Conservation (phyloP, 805 yeast genomes). For the Metschnikowia orientalis region DNA sequence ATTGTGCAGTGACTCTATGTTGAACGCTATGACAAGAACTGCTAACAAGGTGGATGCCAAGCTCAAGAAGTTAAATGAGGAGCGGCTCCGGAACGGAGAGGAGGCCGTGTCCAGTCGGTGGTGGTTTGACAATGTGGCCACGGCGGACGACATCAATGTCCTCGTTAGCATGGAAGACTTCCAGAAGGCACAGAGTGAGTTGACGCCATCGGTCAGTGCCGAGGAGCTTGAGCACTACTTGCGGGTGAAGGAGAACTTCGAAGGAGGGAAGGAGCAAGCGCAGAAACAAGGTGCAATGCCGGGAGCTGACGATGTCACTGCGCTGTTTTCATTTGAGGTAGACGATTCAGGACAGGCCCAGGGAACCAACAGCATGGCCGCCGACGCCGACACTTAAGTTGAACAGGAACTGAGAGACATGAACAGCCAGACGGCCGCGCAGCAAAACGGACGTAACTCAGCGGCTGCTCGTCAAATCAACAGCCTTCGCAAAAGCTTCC, state of each 20-base stretch:
- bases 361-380: background rate
- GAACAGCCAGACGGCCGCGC: too few species aligned
- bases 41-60: constrained; percentile 72
- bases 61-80: constrained; percentile 48
- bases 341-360: background rate
- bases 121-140: constrained; percentile 87
- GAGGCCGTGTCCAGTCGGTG: constrained; percentile 62
- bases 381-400: background rate
- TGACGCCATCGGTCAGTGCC: constrained; percentile 81
- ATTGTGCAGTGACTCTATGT: constrained; percentile 89
- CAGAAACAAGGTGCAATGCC: constrained; percentile 6
- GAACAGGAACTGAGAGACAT: too few species aligned
- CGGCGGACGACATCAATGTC: constrained; percentile 61
- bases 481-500: too few species aligned
- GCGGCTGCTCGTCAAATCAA: too few species aligned
- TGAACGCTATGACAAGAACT: constrained; percentile 90
- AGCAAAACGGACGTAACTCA: too few species aligned
- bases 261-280: constrained; percentile 52
- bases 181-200: constrained; percentile 62
- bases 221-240: constrained; percentile 83
- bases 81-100: constrained; percentile 24
- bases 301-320: background rate
- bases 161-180: constrained; percentile 70
- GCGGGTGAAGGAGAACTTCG: constrained; percentile 75
- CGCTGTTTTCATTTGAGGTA: constrained; percentile 1